A percentile compares a stretch with the other conserved stretches of the same genome.
These are phyloP conservation scores for Heterobasidion occidentale DNA, from an alignment of 1,284 basidiomycete species.

Conservation along the genomic window DNA sequence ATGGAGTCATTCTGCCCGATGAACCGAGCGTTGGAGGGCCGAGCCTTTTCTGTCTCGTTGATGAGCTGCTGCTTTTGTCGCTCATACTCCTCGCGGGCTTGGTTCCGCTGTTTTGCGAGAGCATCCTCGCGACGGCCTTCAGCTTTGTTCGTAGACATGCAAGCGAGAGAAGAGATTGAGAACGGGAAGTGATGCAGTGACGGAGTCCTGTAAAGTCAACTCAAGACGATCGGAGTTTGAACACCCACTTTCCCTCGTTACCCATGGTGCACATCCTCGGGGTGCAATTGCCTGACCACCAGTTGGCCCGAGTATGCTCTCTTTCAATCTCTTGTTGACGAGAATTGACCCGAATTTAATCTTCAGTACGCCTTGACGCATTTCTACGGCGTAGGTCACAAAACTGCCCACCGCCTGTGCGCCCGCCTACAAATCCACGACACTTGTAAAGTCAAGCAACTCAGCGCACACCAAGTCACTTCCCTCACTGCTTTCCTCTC, in stretches of 20 bases:
- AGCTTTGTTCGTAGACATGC: slow-evolving; percentile 61
- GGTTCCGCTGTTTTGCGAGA: slow-evolving; percentile 71
- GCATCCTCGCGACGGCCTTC: slow-evolving; percentile 76
- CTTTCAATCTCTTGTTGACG: neutral
- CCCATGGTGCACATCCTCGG: slow-evolving; percentile 75
- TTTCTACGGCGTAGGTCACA: slow-evolving; percentile 79
- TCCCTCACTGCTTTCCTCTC: slow-evolving; percentile 84
- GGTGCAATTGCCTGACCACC: slow-evolving; percentile 61
- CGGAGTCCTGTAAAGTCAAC: neutral
- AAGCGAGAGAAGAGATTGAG: neutral
- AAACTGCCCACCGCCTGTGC: slow-evolving; percentile 73
- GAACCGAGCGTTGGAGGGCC: slow-evolving; percentile 81
- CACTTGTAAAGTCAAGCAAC: slow-evolving; percentile 65
- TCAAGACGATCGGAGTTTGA: slow-evolving; percentile 9
- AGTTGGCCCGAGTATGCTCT: slow-evolving; percentile 53
- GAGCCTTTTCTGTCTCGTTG: slow-evolving; percentile 76
- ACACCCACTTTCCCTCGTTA: neutral
- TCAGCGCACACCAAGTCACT: slow-evolving; percentile 77
- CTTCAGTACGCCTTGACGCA: slow-evolving; percentile 73
- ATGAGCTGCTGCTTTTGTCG: slow-evolving; percentile 83
- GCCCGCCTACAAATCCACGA: slow-evolving; percentile 85
- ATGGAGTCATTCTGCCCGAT: slow-evolving; percentile 91
- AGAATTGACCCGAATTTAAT: neutral
- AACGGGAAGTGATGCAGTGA: slow-evolving; percentile 3
- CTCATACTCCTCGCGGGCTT: slow-evolving; percentile 83